Conservation (phyloP, 2,329 filamentous ascomycete species). For the Cladosporium sp. region DNA sequence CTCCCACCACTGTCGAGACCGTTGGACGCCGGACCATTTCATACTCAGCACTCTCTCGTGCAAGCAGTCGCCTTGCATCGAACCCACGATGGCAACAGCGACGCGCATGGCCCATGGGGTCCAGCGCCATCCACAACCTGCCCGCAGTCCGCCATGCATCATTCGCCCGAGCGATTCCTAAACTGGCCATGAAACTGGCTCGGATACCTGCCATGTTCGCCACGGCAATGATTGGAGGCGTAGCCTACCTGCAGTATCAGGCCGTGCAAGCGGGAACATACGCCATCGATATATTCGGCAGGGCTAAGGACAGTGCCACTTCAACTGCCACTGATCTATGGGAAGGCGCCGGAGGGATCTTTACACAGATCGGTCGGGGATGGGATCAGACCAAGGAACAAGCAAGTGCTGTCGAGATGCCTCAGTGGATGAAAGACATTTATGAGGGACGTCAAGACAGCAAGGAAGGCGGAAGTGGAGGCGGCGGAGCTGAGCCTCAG, state of each 20-base stretch:
- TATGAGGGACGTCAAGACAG: constrained; percentile 35
- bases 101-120: constrained; percentile 73
- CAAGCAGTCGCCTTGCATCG: constrained; percentile 21
- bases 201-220: constrained; percentile 90
- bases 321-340: constrained; percentile 69
- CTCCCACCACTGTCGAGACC: constrained; percentile 23
- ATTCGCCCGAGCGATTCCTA: constrained; percentile 71
- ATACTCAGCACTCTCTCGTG: constrained; percentile 27
- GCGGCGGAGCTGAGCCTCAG: constrained; percentile 42
- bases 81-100: constrained; percentile 37
- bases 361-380: constrained; percentile 74
- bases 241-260: constrained; percentile 95
- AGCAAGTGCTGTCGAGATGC: constrained; percentile 50
- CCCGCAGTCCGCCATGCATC: constrained; percentile 64
- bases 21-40: constrained; percentile 30
- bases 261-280: constrained; percentile 79
- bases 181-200: constrained; percentile 84
- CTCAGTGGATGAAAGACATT: constrained; percentile 75
- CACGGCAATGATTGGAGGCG: constrained; percentile 78
- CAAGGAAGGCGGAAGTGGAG: constrained; percentile 36
- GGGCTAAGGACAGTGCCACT: constrained; percentile 69
- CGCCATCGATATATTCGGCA: constrained; percentile 72
- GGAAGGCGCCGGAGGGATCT: constrained; percentile 70
- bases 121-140: constrained; percentile 80
- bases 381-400: constrained; percentile 81